Percentiles rank a stretch among this genome's conserved stretches.
Conservation (phyloP, 345 rosid species). For the Heritiera littoralis region DNA sequence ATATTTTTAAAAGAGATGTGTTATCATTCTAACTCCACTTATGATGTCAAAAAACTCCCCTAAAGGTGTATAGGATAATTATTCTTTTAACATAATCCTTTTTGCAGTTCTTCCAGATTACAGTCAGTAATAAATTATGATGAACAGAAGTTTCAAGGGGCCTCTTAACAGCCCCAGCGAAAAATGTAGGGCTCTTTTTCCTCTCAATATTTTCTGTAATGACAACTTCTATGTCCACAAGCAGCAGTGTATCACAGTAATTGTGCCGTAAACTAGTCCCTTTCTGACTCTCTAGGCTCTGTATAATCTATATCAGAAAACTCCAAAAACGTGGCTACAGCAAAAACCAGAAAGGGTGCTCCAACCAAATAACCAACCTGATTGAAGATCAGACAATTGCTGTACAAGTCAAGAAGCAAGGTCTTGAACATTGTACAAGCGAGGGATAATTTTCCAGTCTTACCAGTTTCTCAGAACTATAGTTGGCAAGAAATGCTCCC, state of each 20-base stretch:
- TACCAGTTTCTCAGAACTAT: constrained; percentile 95
- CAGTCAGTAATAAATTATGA: background rate
- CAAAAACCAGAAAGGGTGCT: constrained; percentile 78
- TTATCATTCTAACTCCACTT: too few species aligned
- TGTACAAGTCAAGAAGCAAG: background rate
- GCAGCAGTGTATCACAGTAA: background rate
- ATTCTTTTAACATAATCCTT: background rate
- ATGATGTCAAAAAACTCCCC: too few species aligned
- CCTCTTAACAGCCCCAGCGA: background rate
- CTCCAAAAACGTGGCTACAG: constrained; percentile 88
- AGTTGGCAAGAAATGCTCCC: constrained; percentile 90
- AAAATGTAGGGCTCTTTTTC: background rate
- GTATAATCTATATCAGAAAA: constrained; percentile 44
- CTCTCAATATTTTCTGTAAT: constrained; percentile 2
- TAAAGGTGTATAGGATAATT: too few species aligned
- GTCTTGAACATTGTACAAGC: background rate
- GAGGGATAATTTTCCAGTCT: constrained; percentile 14
- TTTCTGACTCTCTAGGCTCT: constrained; percentile 10
- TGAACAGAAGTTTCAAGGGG: background rate
- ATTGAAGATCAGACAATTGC: constrained; percentile 30
- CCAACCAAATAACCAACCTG: constrained; percentile 97
- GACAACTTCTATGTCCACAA: background rate
- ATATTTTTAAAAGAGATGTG: too few species aligned
- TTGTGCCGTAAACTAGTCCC: constrained; percentile 12
- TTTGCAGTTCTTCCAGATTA: background rate